Percentiles rank a stretch among this genome's conserved stretches.
phyloP scores from a whole-genome alignment of 106 monocot species.

The Xerophyta viscosa region DNA sequence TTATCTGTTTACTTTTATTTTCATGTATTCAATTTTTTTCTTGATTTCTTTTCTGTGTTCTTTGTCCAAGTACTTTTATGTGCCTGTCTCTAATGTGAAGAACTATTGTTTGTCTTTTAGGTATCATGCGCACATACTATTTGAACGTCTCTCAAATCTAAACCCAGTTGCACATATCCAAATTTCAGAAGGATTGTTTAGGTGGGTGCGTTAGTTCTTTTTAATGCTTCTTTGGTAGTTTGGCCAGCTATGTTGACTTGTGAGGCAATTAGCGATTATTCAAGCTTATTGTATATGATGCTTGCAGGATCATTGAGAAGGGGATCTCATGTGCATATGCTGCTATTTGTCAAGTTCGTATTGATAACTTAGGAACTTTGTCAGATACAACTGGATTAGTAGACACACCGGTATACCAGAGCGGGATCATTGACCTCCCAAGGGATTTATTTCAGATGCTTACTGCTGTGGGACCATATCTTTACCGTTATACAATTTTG shows the following conservation, averaged over 20 bases:
- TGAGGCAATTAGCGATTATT: too few species aligned
- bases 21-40: too few species aligned
- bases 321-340: conserved; percentile 53
- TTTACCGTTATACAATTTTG: conserved; percentile 67
- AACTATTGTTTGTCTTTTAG: too few species aligned
- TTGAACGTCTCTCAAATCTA: conserved; percentile 70
- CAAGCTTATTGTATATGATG: too few species aligned
- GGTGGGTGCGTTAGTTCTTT: conserved; percentile 22
- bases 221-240: too few species aligned
- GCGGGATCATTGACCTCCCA: conserved; percentile 40
- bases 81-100: too few species aligned
- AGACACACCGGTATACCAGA: not conserved
- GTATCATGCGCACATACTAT: conserved; percentile 80
- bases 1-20: too few species aligned
- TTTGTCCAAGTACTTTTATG: too few species aligned
- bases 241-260: too few species aligned
- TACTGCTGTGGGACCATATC: conserved; percentile 72
- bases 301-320: conserved; percentile 57
- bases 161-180: conserved; percentile 83
- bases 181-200: conserved; percentile 77
- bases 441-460: conserved; percentile 91
- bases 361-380: too few species aligned
- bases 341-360: conserved; percentile 29
- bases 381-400: too few species aligned
- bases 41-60: too few species aligned